A percentile compares a stretch with the other conserved stretches of the same genome.
These are phyloP conservation scores for Calonectria honghensis DNA, from an alignment of 2,329 filamentous ascomycete species.

Conservation along the genomic window DNA sequence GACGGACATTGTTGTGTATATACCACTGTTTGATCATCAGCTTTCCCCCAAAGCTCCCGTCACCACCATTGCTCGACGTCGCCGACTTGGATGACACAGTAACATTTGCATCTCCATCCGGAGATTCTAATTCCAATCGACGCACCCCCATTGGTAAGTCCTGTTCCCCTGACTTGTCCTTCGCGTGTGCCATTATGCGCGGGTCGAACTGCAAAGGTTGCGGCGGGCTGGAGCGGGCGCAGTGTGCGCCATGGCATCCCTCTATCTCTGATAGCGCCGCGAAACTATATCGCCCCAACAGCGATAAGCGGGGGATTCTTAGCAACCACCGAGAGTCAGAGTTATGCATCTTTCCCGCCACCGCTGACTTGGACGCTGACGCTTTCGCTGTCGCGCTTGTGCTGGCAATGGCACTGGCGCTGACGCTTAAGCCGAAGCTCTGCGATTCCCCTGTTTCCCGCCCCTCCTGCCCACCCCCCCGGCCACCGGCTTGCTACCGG, in stretches of 20 bases:
- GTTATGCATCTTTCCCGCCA: constrained; percentile 31
- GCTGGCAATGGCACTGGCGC: constrained; percentile 19
- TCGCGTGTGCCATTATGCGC: constrained; percentile 7
- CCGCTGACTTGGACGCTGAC: constrained; percentile 30
- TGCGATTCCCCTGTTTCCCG: constrained; percentile 38
- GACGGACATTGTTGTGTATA: constrained; percentile 8
- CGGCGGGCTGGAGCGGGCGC: constrained; percentile 54
- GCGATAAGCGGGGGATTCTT: constrained; percentile 38
- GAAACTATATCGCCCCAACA: constrained; percentile 30
- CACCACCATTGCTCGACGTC: constrained; percentile 16
- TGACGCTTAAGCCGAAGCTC: constrained; percentile 35
- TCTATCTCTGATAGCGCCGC: constrained; percentile 44
- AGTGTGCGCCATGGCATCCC: constrained; percentile 46
- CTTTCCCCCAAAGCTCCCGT: constrained; percentile 18
- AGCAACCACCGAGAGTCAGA: constrained; percentile 36
- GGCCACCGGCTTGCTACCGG: constrained; percentile 24
- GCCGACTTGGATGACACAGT: constrained; percentile 37
- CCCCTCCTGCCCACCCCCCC: constrained; percentile 31
- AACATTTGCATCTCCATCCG: constrained; percentile 30
- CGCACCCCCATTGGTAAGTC: constrained; percentile 53
- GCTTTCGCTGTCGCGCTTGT: constrained; percentile 20
- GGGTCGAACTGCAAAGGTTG: constrained; percentile 35
- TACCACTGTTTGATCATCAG: constrained; percentile 6
- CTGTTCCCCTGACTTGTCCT: constrained; percentile 39
- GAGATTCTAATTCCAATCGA: constrained; percentile 50